A percentile compares a stretch with the other conserved stretches of the same genome.
phyloP scores from a whole-genome alignment of 306 rosid genomes.

The Acmispon strigosus region DNA sequence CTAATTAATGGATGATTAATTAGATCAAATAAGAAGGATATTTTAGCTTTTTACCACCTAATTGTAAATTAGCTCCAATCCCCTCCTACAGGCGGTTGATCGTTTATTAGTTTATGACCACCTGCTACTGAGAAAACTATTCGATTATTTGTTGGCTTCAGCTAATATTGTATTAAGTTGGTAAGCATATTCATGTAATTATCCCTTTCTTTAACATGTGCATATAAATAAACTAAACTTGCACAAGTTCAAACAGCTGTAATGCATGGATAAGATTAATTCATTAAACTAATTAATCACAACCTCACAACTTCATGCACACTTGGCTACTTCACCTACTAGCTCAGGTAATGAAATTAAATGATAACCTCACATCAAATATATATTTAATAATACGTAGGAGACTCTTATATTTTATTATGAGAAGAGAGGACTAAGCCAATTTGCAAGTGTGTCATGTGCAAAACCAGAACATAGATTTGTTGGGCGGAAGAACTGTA shows the following conservation, averaged over 20 bases:
- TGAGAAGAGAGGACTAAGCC: too few relatives aligned
- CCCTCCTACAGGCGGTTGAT: neutral
- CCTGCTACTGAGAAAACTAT: neutral
- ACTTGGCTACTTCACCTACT: too few relatives aligned
- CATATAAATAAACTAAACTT: neutral
- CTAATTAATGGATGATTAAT: too few relatives aligned
- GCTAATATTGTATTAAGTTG: neutral
- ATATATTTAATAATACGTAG: too few relatives aligned
- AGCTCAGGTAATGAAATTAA: too few relatives aligned
- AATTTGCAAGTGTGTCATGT: too few relatives aligned
- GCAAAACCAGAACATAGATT: too few relatives aligned
- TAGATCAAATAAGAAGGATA: too few relatives aligned
- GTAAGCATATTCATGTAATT: slow-evolving; percentile 19
- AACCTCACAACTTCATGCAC: neutral
- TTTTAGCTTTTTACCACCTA: slow-evolving; percentile 3
- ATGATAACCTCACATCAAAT: too few relatives aligned
- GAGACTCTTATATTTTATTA: too few relatives aligned
- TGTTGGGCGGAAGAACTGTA: too few relatives aligned
- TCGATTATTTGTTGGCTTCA: neutral
- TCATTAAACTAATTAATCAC: neutral
- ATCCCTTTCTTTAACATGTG: neutral
- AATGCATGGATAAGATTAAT: slow-evolving; percentile 18
- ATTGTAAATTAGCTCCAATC: neutral
- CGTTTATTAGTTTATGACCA: neutral
- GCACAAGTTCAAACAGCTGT: slow-evolving; percentile 33